A percentile compares a stretch with the other conserved stretches of the same genome.
Evolutionary conservation across 345 rosid genomes (phyloP).

Genomic region (Limnanthes douglasii): DNA sequence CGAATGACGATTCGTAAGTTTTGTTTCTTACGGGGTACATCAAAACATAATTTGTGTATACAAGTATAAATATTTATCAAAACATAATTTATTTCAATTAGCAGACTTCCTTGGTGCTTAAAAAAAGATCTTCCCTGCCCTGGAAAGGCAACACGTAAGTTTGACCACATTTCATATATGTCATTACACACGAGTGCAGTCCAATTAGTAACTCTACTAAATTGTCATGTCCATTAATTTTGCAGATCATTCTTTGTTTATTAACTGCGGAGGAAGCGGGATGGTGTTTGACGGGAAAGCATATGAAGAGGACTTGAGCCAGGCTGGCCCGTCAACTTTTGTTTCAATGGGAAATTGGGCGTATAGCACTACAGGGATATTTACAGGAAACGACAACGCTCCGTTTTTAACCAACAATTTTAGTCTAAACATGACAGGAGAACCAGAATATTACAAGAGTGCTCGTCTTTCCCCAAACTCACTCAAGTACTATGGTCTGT

Average conservation of each 20-base stretch:
- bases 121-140: constrained; percentile 54
- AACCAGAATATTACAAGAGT: constrained; percentile 24
- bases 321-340: constrained; percentile 27
- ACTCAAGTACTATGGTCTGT: constrained; percentile 70
- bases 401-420: constrained; percentile 16
- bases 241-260: constrained; percentile 56
- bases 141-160: constrained; percentile 30
- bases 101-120: constrained; percentile 53
- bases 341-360: constrained; percentile 31
- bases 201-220: too few relatives aligned
- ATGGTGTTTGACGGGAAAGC: constrained; percentile 8
- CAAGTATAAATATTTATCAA: not conserved
- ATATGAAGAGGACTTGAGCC: constrained; percentile 32
- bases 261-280: constrained; percentile 55
- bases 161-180: too few relatives aligned
- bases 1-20: constrained; percentile 50
- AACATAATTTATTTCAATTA: constrained; percentile 2
- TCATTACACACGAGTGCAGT: too few relatives aligned
- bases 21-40: not conserved
- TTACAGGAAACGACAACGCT: not conserved
- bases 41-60: not conserved
- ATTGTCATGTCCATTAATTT: not conserved
- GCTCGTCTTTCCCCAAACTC: constrained; percentile 69
- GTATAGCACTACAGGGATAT: constrained; percentile 63
- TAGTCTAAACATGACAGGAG: constrained; percentile 14